These are phyloP conservation scores for Stachybotrys chartarum DNA, from an alignment of 2,329 filamentous ascomycete species.

Conservation along the genomic window DNA sequence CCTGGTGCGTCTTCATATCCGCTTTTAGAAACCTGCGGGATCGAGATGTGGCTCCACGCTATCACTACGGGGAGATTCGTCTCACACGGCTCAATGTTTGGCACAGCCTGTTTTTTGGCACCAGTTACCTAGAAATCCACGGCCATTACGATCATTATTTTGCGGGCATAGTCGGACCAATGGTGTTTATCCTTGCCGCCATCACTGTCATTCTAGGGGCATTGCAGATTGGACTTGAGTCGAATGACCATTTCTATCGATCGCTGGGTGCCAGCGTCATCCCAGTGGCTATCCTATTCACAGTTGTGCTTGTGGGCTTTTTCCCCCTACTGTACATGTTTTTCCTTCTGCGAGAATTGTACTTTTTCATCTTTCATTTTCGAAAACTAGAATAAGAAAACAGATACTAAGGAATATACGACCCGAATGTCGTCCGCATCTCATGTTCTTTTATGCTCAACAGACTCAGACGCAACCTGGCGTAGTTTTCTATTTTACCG, in stretches of 20 bases:
- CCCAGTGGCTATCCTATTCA: not conserved
- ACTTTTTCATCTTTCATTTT: not conserved
- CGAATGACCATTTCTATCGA: not conserved
- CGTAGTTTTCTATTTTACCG: not conserved
- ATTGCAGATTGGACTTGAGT: not conserved
- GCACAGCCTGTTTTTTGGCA: slow-evolving; percentile 1
- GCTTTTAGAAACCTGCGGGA: slow-evolving; percentile 17
- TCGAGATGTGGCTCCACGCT: slow-evolving; percentile 16
- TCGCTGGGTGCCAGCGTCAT: not conserved
- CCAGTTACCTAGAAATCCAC: slow-evolving; percentile 2
- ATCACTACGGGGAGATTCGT: slow-evolving; percentile 28
- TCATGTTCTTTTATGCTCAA: not conserved
- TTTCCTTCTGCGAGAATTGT: not conserved
- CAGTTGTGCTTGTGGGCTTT: not conserved
- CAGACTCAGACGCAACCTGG: not conserved
- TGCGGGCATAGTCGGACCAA: slow-evolving; percentile 4
- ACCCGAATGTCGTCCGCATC: too few relatives aligned
- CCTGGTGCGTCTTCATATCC: slow-evolving; percentile 21
- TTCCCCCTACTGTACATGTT: not conserved
- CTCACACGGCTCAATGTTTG: slow-evolving; percentile 22
- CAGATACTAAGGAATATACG: too few relatives aligned
- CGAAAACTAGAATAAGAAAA: not conserved
- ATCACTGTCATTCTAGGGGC: not conserved
- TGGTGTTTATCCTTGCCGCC: slow-evolving; percentile 7
- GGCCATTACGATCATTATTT: slow-evolving; percentile 7